phyloP scores from a whole-genome alignment of 73 alveolate genomes.

The Breviolum minutum region DNA sequence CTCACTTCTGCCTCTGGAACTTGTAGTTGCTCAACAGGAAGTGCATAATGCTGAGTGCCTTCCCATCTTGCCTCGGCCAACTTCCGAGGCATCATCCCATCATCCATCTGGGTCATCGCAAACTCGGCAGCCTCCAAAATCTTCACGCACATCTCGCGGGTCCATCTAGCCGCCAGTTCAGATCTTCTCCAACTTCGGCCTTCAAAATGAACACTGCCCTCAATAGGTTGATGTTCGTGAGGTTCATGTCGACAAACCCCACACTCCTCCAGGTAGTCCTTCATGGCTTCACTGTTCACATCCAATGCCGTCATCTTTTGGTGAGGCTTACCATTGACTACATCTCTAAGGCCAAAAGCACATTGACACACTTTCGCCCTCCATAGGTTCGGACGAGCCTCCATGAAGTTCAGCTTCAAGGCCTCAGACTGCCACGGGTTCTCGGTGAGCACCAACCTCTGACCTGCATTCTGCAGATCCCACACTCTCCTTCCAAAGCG shows the following conservation, averaged over 20 bases:
- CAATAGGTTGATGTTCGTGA: background rate
- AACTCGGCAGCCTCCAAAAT: background rate
- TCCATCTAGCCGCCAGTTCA: background rate
- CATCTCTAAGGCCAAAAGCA: background rate
- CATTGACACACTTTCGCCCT: background rate
- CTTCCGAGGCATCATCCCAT: too few relatives aligned
- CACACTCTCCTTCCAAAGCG: background rate
- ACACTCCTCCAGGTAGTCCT: background rate
- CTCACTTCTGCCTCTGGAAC: background rate
- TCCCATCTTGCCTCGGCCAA: background rate
- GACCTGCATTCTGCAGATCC: background rate
- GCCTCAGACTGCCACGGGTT: background rate
- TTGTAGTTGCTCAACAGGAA: background rate
- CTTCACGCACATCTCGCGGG: background rate
- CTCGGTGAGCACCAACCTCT: background rate
- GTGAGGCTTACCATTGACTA: background rate
- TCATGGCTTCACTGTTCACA: background rate
- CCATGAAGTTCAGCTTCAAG: background rate
- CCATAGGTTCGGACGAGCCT: background rate
- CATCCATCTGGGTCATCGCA: background rate
- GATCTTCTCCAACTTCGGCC: background rate
- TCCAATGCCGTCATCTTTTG: slow-evolving; percentile 8
- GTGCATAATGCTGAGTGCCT: background rate
- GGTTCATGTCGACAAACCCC: background rate
- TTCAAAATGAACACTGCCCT: background rate